Base-by-base conservation (phyloP, 2,329 filamentous ascomycete species). In the Hymenoscyphus occultus region DNA sequence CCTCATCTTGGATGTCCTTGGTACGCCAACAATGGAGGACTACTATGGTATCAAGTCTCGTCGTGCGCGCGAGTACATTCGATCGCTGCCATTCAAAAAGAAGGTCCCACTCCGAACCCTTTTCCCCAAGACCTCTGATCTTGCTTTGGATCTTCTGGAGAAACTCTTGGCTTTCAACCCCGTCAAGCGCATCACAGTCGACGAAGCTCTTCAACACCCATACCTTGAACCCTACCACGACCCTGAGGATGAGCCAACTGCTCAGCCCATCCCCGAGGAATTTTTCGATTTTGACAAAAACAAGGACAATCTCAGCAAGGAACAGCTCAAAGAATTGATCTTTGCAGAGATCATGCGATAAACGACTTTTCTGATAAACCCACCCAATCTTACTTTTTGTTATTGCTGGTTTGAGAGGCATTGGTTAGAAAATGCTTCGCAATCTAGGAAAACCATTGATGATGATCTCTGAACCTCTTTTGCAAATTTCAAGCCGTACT, bases 231-330 rank as follows among this genome's bases (percentile, higher is more conserved):
- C 95, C 5, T 99, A 99, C 80, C 95, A 99, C 78, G 95, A 99
- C 78, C 95, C 95, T 6, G 95, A 98, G 76, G 95, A 99, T 77
- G 95, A 99, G 84, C 95, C 95, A 60, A 97, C 92, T 13, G 95
- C 95, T 19, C 91, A 93, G 56, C 93, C 95, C 28, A 99, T 99
- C 74, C 95, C 95, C 28, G 94, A 98, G 78, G 94, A 97, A 78
- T 99, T 99, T 84, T 99, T 99, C 78, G 95, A 99, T 80, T 99
- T 99, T 79, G 95, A 99, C 81, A 97, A 97, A 86, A 96, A 98
- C 84, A 99, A 99, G 87, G 95, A 99, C 79, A 95, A 90, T 74
- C 81, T 99, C 76, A 97, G 91, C 83, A 99, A 99, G 82, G 95
- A 99, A 81, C 93, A 99, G 80, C 80, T 99, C 78, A 98, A 98